These are phyloP conservation scores for Metarhizium anisopliae DNA, from an alignment of 2,329 filamentous ascomycete species.

Conservation along the genomic window DNA sequence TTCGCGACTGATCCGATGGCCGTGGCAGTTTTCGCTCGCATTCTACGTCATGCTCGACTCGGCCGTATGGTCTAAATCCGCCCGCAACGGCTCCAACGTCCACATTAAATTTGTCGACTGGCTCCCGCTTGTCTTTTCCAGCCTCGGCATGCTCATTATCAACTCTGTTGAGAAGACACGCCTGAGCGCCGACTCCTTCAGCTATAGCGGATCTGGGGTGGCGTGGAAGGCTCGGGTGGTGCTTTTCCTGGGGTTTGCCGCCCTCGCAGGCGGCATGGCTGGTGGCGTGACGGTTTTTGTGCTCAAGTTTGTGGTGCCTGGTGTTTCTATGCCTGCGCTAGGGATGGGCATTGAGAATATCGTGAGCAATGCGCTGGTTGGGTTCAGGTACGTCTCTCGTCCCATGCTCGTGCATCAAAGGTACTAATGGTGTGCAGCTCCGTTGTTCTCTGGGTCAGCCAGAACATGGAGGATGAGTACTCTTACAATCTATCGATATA, in stretches of 20 bases:
- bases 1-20: not conserved
- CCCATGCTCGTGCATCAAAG: not conserved
- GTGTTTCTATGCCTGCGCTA: conserved; percentile 49
- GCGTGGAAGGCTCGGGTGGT: conserved; percentile 63
- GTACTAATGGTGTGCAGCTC: conserved; percentile 32
- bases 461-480: conserved; percentile 67
- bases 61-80: conserved; percentile 56
- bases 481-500: conserved; percentile 54
- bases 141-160: conserved; percentile 62
- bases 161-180: conserved; percentile 61
- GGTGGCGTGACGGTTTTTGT: conserved; percentile 61
- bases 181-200: conserved; percentile 53
- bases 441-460: conserved; percentile 58
- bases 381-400: conserved; percentile 39
- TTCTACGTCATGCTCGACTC: conserved; percentile 62
- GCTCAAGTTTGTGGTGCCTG: conserved; percentile 52
- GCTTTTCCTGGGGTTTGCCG: conserved; percentile 57
- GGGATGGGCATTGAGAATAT: conserved; percentile 59
- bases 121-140: conserved; percentile 59
- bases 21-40: conserved; percentile 51
- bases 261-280: conserved; percentile 58
- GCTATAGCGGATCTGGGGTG: conserved; percentile 53
- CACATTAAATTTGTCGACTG: conserved; percentile 62
- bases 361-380: conserved; percentile 55
- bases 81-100: conserved; percentile 47